Evolutionary conservation across 2,329 filamentous ascomycete species (phyloP).

Genomic region (Alternaria tenuissima): DNA sequence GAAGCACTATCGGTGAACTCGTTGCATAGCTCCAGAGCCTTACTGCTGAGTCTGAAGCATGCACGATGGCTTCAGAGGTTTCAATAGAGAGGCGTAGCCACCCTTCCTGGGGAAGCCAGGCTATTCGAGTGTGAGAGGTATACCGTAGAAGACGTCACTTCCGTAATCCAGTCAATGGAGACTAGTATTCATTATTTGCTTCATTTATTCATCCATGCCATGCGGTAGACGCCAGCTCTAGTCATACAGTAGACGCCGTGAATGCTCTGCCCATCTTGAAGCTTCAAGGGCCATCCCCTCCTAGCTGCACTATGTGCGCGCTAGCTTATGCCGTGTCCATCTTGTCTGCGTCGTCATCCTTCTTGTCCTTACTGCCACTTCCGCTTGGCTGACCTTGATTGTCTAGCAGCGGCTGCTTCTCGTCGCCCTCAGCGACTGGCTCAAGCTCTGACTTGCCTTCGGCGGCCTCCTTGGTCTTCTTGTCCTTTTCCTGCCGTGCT

Average conservation of each 20-base stretch:
- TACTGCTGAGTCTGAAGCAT: not conserved
- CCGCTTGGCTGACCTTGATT: slow-evolving; percentile 72
- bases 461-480: slow-evolving; percentile 74
- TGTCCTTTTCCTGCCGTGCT: slow-evolving; percentile 86
- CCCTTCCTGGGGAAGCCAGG: not conserved
- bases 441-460: slow-evolving; percentile 80
- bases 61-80: not conserved
- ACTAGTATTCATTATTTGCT: slow-evolving; percentile 20
- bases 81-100: not conserved
- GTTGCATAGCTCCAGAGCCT: not conserved
- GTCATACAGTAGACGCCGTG: slow-evolving; percentile 38
- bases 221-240: slow-evolving; percentile 28
- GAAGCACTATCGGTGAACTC: not conserved
- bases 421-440: slow-evolving; percentile 76
- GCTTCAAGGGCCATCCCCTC: slow-evolving; percentile 6
- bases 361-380: slow-evolving; percentile 60
- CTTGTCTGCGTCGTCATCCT: slow-evolving; percentile 71
- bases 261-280: slow-evolving; percentile 37
- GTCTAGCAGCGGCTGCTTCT: slow-evolving; percentile 68
- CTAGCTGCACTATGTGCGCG: slow-evolving; percentile 3
- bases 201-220: slow-evolving; percentile 29
- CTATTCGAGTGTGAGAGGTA: not conserved
- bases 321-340: slow-evolving; percentile 83
- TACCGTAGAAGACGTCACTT: not conserved
- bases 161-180: not conserved